Evolutionary conservation across 1,284 basidiomycete species (phyloP).

Genomic region (Xerocomus nothofagi): DNA sequence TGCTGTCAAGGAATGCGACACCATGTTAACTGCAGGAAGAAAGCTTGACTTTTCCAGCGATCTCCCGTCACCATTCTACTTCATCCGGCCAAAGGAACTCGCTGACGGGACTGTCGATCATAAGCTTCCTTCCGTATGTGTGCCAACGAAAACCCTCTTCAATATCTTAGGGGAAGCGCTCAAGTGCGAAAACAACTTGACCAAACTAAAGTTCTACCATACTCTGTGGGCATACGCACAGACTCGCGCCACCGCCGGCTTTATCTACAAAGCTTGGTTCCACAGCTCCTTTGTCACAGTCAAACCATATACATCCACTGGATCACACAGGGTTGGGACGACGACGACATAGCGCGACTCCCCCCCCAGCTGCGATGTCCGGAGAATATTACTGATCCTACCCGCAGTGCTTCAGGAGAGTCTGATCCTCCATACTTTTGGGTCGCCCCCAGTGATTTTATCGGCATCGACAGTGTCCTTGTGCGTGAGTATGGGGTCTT

Average conservation of each 20-base stretch:
- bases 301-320: no score
- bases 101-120: neutral
- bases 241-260: neutral
- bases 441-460: no score
- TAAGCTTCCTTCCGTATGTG: neutral
- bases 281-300: constrained; percentile 1
- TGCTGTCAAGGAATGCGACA: no score
- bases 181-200: rapidly evolving
- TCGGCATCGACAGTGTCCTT: no score
- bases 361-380: no score
- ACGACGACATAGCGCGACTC: no score
- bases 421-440: no score
- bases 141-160: constrained; percentile 1
- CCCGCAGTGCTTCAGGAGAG: no score
- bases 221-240: neutral
- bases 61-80: neutral
- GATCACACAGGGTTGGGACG: no score
- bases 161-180: neutral
- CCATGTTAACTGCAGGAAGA: no score
- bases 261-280: constrained; percentile 7
- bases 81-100: neutral
- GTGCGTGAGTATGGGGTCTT: no score
- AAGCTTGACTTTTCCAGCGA: neutral
- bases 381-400: no score
- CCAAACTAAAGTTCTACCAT: neutral